Evolutionary conservation across 1,284 basidiomycete genomes (phyloP), one percentile per base, ranked within the genome.

Genomic region (Rhodotorula sp.): DNA sequence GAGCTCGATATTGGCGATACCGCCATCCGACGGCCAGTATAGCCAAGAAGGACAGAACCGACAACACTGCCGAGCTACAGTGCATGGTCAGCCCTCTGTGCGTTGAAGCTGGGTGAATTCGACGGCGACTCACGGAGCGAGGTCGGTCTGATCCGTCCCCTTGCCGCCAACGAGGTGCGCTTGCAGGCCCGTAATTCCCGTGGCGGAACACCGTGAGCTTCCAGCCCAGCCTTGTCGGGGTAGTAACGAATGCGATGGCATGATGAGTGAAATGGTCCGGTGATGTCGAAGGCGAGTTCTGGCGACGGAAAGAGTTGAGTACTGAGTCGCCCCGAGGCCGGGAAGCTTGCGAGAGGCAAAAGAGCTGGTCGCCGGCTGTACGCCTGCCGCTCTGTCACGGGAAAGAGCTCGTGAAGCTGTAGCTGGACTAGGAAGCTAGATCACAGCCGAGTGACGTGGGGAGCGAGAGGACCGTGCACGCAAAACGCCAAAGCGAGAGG

Each of bases 161-260:
- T 62, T 62, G 2, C 64, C 59, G 15, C 64, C 64, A 39, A 70
- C 7, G 12, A 66, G 60, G 49, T 63, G 64, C 3, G 68, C 68
- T 20, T 70, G 59, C 2, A 62, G 8, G 20, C 43, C 2, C 12
- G 20, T 7, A n/a, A 58, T 26, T 1, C 61, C 57, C 34, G 67
- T 52, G 10, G 51, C 56, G 20, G 10, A 31, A 49, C 67, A 68
- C 1, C 67, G 61, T 4, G 48, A 0, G 6, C 20, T 1, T 14
- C 21, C 1, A 47, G 16, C 3, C 39, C n/a, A 18, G 49, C 47
- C 58, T 39, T 54, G 10, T 23, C n/a, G 23, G 6, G 15, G 20
- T 48, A 29, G 56, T 46, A 16, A 31, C 16, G 29, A 15, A 12
- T 1, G 29, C 10, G 26, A 31, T 14, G 43, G 18, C 54, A 34